Conservation (phyloP, 352 stramenopile species). For the Phytophthora constricta region DNA sequence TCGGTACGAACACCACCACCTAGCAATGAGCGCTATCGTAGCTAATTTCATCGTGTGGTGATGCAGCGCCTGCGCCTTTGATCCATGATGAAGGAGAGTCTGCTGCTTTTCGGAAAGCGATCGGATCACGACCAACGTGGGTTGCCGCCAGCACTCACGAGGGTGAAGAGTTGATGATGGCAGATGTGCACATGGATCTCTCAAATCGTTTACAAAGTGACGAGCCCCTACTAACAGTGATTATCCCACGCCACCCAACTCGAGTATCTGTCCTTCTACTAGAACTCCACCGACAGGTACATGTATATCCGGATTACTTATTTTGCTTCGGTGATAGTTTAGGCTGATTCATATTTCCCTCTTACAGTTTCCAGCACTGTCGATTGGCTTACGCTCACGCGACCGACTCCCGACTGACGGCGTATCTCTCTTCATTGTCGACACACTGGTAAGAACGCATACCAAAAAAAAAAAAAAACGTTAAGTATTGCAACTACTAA, state of each 20-base stretch:
- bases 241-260: constrained; percentile 70
- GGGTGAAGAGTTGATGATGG: constrained; percentile 62
- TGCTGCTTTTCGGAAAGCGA: constrained; percentile 12
- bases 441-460: constrained; percentile 64
- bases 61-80: constrained; percentile 22
- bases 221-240: constrained; percentile 44
- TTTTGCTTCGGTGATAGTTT: not conserved
- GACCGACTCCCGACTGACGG: constrained; percentile 32
- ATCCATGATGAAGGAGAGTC: constrained; percentile 6
- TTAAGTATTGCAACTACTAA: not conserved
- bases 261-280: constrained; percentile 43
- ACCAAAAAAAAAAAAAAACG: too few species aligned
- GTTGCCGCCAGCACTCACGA: constrained; percentile 73
- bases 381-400: constrained; percentile 45
- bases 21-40: not conserved
- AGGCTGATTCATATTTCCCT: not conserved
- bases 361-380: constrained; percentile 48
- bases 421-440: constrained; percentile 66
- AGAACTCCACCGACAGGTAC: constrained; percentile 44
- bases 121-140: constrained; percentile 50
- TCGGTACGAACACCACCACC: constrained; percentile 46
- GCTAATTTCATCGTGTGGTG: constrained; percentile 8
- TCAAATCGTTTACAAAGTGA: constrained; percentile 2
- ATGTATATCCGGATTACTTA: not conserved
- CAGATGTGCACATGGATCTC: constrained; percentile 44